These are phyloP conservation scores for Cryphonectria radicalis DNA, from an alignment of 2,329 filamentous ascomycete genomes.

Conservation along the genomic window DNA sequence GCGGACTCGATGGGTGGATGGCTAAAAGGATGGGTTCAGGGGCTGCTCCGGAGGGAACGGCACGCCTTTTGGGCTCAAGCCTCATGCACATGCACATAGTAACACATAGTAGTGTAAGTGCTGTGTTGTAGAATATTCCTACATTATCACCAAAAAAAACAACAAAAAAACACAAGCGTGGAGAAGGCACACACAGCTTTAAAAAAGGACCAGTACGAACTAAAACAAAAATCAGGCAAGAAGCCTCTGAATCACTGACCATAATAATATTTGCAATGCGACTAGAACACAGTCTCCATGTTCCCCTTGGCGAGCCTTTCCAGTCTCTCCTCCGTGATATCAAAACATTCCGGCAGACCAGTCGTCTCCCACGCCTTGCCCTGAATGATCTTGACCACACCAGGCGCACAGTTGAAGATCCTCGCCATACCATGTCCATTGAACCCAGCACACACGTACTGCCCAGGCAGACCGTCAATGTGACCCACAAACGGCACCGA, in stretches of 20 bases:
- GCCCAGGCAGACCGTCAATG: constrained; percentile 45
- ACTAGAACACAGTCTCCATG: constrained; percentile 21
- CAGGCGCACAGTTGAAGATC: constrained; percentile 52
- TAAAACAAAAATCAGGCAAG: too few relatives aligned
- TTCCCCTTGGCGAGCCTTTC: constrained; percentile 12
- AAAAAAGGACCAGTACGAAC: too few relatives aligned
- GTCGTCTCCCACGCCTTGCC: constrained; percentile 45
- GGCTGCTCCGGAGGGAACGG: constrained; percentile 3
- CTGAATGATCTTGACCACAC: constrained; percentile 46
- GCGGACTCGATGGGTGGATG: background rate
- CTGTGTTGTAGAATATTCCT: too few relatives aligned
- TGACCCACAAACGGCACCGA: constrained; percentile 51
- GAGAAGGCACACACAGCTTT: too few relatives aligned
- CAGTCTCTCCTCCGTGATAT: constrained; percentile 4
- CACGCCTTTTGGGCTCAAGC: background rate
- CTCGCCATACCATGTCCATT: constrained; percentile 52
- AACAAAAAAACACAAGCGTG: too few relatives aligned
- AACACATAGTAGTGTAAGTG: background rate
- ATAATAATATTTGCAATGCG: too few relatives aligned
- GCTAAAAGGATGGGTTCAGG: constrained; percentile 1
- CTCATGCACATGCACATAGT: background rate
- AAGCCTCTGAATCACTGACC: too few relatives aligned
- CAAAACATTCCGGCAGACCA: constrained; percentile 33
- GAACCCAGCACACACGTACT: constrained; percentile 55
- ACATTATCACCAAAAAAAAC: too few relatives aligned